Evolutionary conservation across 108 stramenopile species (phyloP).

Genomic region (Cylindrotheca closterium): DNA sequence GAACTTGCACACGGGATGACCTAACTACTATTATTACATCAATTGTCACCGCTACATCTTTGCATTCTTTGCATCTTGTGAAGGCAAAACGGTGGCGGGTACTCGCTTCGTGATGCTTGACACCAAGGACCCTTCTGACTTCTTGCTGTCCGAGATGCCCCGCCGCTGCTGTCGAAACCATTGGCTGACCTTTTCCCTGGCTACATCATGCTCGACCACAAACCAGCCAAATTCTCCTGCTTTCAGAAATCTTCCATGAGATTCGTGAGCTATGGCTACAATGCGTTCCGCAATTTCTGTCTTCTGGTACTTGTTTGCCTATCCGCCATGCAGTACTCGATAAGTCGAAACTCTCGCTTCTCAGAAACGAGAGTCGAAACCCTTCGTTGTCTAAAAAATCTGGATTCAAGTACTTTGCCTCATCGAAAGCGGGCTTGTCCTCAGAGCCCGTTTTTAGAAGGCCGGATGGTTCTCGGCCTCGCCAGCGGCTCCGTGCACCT

Average conservation of each 20-base stretch:
- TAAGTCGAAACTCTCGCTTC: constrained; percentile 1
- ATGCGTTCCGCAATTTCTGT: constrained; percentile 28
- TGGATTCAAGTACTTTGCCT: constrained; percentile 1
- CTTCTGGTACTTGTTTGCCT: constrained; percentile 36
- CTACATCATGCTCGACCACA: too few relatives aligned
- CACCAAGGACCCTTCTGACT: too few relatives aligned
- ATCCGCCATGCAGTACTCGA: too few relatives aligned
- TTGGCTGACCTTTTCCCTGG: constrained; percentile 8
- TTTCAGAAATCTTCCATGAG: constrained; percentile 28
- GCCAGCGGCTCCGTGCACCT: background rate
- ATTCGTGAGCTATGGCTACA: constrained; percentile 18
- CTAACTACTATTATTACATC: too few relatives aligned
- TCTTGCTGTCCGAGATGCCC: too few relatives aligned
- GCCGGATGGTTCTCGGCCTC: background rate
- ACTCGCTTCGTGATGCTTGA: too few relatives aligned
- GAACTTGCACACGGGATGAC: constrained; percentile 13
- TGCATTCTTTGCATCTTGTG: too few relatives aligned
- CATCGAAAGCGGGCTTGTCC: constrained; percentile 13
- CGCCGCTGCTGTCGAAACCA: constrained; percentile 8
- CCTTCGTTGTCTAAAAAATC: background rate
- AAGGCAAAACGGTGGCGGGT: too few relatives aligned
- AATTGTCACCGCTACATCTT: too few relatives aligned
- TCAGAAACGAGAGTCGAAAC: constrained; percentile 9
- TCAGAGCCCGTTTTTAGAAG: background rate
- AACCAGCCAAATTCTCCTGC: too few relatives aligned